Evolutionary conservation across 768 basidiomycete genomes (phyloP).

Genomic region (Brasilioporus rufonigricans): DNA sequence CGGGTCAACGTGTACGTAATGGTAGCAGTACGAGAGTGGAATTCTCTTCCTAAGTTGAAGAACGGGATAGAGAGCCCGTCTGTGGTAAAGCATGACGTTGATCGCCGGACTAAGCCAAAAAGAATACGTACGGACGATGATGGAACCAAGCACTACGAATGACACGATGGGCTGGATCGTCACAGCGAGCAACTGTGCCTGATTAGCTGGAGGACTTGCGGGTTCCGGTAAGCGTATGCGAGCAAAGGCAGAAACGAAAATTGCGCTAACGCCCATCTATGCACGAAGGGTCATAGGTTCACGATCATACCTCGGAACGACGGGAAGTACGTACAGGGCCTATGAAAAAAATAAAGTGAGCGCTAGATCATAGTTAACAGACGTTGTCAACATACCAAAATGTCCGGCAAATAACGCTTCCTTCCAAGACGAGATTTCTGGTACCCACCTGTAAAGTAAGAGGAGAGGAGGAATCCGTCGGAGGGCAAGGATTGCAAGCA

Average conservation of each 20-base stretch:
- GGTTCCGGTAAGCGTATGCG: conserved; percentile 58
- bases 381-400: conserved; percentile 55
- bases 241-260: conserved; percentile 84
- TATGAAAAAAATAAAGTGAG: conserved; percentile 24
- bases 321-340: conserved; percentile 47
- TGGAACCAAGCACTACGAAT: conserved; percentile 85
- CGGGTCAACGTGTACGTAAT: conserved; percentile 43
- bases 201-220: conserved; percentile 56
- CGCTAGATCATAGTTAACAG: neutral
- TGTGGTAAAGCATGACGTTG: conserved; percentile 20
- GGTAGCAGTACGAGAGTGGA: conserved; percentile 46
- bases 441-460: conserved; percentile 76
- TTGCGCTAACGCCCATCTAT: conserved; percentile 88
- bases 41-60: conserved; percentile 51
- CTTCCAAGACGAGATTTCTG: conserved; percentile 79
- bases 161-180: conserved; percentile 80
- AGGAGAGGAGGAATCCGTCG: conserved; percentile 82
- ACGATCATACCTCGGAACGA: neutral
- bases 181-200: conserved; percentile 71
- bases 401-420: conserved; percentile 92
- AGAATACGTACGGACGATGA: conserved; percentile 67
- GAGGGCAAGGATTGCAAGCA: conserved; percentile 65
- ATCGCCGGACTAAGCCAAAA: neutral
- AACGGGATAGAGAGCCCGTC: conserved; percentile 72
- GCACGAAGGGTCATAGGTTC: neutral